phyloP scores from a whole-genome alignment of 2,329 filamentous ascomycete genomes.

The Dactylellina haptotyla region DNA sequence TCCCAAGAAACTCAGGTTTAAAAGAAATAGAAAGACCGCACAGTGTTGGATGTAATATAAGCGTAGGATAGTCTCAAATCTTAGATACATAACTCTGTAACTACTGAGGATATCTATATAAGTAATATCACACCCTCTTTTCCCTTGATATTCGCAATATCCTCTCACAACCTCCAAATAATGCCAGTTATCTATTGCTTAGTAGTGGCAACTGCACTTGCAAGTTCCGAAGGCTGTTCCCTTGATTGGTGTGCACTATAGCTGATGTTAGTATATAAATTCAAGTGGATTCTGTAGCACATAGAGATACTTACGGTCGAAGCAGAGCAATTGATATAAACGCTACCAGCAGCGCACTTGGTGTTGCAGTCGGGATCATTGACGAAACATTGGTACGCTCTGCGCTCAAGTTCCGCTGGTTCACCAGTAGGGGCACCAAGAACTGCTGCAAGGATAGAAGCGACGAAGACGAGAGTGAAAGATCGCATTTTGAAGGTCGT shows the following conservation, averaged over 20 bases:
- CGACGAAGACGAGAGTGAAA: background rate
- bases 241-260: slow-evolving; percentile 5
- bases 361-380: slow-evolving; percentile 11
- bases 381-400: background rate
- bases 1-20: no score
- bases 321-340: slow-evolving; percentile 1
- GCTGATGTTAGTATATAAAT: background rate
- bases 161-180: no score
- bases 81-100: no score
- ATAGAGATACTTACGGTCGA: slow-evolving; percentile 1
- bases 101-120: no score
- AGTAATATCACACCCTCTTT: no score
- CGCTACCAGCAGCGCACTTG: slow-evolving; percentile 9
- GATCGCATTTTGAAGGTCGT: slow-evolving; percentile 2
- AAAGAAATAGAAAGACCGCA: no score
- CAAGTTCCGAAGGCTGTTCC: background rate
- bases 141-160: no score
- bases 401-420: background rate
- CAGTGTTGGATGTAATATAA: no score
- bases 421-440: background rate
- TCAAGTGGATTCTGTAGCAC: background rate
- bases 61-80: no score
- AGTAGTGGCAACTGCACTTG: background rate
- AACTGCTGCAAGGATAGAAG: background rate
- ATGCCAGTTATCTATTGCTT: background rate